Percentiles rank a stretch among this genome's conserved stretches.
Evolutionary conservation across 2,329 filamentous ascomycete species (phyloP).

Genomic region (Pseudogymnoascus sp.): DNA sequence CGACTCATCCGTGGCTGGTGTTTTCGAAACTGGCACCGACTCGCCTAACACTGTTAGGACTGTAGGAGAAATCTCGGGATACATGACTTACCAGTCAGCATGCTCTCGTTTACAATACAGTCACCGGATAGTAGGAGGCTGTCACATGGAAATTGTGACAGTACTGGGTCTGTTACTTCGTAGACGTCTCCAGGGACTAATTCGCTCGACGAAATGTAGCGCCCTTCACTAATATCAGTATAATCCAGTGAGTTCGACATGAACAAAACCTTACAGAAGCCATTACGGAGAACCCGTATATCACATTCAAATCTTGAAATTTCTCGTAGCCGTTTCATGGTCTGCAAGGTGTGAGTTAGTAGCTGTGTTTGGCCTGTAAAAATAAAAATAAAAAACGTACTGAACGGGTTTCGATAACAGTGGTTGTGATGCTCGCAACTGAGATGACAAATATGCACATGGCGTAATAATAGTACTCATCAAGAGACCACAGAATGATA

Average conservation of each 20-base stretch:
- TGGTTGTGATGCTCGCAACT: conserved; percentile 80
- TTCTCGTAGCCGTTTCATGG: conserved; percentile 82
- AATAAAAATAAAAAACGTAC: conserved; percentile 37
- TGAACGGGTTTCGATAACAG: conserved; percentile 79
- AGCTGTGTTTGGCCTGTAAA: conserved; percentile 15
- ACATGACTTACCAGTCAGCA: conserved; percentile 64
- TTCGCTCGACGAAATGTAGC: conserved; percentile 75
- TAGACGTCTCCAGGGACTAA: conserved; percentile 94
- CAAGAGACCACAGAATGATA: conserved; percentile 85
- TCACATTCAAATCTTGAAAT: conserved; percentile 95
- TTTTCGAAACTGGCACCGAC: conserved; percentile 92
- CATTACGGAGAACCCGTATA: conserved; percentile 83
- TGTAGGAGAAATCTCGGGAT: conserved; percentile 2
- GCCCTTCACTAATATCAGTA: conserved; percentile 43
- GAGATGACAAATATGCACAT: conserved; percentile 93
- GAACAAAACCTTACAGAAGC: conserved; percentile 61
- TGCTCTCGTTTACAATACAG: conserved; percentile 98
- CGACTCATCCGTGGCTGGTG: conserved; percentile 71
- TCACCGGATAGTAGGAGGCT: conserved; percentile 86
- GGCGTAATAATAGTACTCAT: conserved; percentile 97
- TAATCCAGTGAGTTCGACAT: conserved; percentile 9
- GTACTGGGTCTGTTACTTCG: conserved; percentile 86
- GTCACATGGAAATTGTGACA: conserved; percentile 84
- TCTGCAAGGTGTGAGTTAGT: conserved; percentile 37
- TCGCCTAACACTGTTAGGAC: conserved; percentile 49